Base-by-base conservation (phyloP, 116 monocot genomes). In the Dioscorea cayenensis region DNA sequence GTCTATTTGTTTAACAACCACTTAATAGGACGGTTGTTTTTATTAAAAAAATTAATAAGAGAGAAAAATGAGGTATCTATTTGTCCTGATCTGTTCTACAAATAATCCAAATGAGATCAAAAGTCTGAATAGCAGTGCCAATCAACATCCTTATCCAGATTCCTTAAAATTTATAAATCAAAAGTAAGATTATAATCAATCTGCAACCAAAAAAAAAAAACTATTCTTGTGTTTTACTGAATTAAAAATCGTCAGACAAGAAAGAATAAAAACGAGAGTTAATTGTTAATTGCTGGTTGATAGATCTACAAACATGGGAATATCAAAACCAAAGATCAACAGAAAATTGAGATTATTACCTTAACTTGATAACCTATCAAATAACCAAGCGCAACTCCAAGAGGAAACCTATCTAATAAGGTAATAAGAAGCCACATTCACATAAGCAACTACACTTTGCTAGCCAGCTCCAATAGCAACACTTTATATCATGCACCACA, bases 401-500 rank as follows among this genome's bases (percentile, higher is more conserved):
- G 48, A 36, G 92, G 92, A 27, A 93, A 80, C 8, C 92, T n/a
- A n/a, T n/a, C n/a, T 89, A 11, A 89, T 59, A 14, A 92, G 64
- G 72, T 89, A 93, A 64, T 93, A 93, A 32, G 73, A 83, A 66
- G 72, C 65, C 1, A 89, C 23, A 71, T 87, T 93, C 16, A 93
- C 82, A 67, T 83, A 82, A 2, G 89, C 92, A 11, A 93, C 83
- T 28, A 75, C 6, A 18, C 74, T 63, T 52, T 93, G 92, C 84
- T 86, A 75, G 20, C 92, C 92, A 11, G 87, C 80, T 10, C 92
- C 92, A 32, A 89, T 28, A 5, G 87, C 89, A 69, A 87, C 86
- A 22, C 89, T 89, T 89, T 68, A 10, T 28, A 25, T 25, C 55
- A 55, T 18, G 25, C 25, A 25, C 5, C 55, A 18, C 1, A 14